Evolutionary conservation across 75 land plant genomes (phyloP), one percentile per base, ranked within the genome.

Genomic region (Pinus taeda): DNA sequence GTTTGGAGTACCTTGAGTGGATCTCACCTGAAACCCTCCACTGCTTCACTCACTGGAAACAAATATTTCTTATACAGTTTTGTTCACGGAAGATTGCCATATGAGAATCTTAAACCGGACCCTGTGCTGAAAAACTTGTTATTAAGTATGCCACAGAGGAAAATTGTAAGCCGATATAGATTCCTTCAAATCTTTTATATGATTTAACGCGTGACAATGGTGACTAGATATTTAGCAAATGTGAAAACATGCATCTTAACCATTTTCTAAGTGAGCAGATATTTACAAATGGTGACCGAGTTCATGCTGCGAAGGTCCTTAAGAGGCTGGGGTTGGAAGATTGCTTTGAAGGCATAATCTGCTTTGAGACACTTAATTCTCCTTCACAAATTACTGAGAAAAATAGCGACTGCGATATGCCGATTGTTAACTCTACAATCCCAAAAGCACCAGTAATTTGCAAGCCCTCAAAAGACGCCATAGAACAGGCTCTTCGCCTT

Each of bases 61-160:
- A 6, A 39, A 9, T n/a, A 8, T n/a, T 42, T 69, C 9, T 39
- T 42, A 11, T 42, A 69, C 72, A 69, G 72, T 69, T 69, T 69
- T 76, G 89, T 86, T 77, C 90, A 91, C 79, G 95, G 93, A 67
- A 83, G 85, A 65, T 79, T 94, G 63, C 95, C 97, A 13, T 94
- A 94, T 77, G 88, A 90, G 6, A 20, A 42, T 2, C 83, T 94
- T 30, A 86, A 87, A 60, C 92, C 95, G 33, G 94, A 94, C 69
- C 91, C 84, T 5, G 83, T 88, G 11, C 76, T 94, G 24, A 86
- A 85, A 67, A 86, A 79, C 58, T 85, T 94, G 18, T 79, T 94
- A 0, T 83, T 86, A 12, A 92, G 95, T 76, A 87, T 87, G 95
- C 97, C 95, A 42, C 97, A 94, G 57, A 78, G 93, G 9, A 94